Evolutionary conservation across 2,329 filamentous ascomycete genomes (phyloP), one percentile per base, ranked within the genome.

Genomic region (Stagonosporopsis vannaccii): DNA sequence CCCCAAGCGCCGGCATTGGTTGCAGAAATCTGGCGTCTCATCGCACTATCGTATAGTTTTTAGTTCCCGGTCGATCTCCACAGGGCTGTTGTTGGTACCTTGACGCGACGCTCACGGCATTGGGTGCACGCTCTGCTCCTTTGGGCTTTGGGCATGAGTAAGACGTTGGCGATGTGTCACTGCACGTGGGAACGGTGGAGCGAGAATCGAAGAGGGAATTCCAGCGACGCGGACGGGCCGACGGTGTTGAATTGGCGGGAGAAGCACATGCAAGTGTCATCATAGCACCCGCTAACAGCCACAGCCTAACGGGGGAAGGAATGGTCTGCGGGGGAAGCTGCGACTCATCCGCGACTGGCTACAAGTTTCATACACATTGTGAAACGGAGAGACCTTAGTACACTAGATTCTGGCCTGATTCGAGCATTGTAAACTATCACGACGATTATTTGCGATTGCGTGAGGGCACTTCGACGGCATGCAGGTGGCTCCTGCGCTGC

Each of bases 61-160:
- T 56, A 56, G 53, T 43, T 56, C 47, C 53, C 53, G 53, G 47
- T 39, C 53, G 53, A 56, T 56, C 53, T 51, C 19, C 47, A 42
- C 37, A 43, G 37, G 47, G 53, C 53, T 26, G 41, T 35, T 28
- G 40, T 28, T 55, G 56, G 23, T 52, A 73, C 71, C 68, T 73
- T 74, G 30, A 74, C 71, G n/a, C 71, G 63, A n/a, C 72, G 70
- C 17, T 71, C 61, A 25, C 71, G 66, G 57, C 71, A 74, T 61
- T 74, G 69, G 43, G 67, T 63, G 58, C 72, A 74, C 32, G 65
- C 72, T 56, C 70, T 68, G 53, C 68, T 73, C 49, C 72, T 68
- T 60, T 72, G 70, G 23, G 70, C 62, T 61, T 63, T 70, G 6
- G 71, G 66, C 50, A 55, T 58, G 56, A 55, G 46, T 55, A 26